Evolutionary conservation across 2,329 filamentous ascomycete genomes (phyloP).

Genomic region (Cordyceps farinosa): DNA sequence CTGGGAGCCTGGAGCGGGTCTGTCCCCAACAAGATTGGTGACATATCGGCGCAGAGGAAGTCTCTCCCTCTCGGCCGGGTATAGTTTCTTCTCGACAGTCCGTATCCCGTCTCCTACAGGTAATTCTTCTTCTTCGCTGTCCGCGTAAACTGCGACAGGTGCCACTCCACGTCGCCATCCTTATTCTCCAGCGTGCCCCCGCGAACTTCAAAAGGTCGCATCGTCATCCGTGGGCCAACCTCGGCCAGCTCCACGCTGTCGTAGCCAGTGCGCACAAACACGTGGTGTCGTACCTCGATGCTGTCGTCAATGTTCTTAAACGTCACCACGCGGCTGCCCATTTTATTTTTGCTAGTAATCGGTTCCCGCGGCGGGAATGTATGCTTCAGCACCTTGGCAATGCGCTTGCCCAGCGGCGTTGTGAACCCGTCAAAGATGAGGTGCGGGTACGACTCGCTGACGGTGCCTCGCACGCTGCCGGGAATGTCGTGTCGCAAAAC

Average conservation of each 20-base stretch:
- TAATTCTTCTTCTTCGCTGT: slow-evolving; percentile 96
- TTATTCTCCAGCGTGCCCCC: slow-evolving; percentile 90
- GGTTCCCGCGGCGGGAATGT: slow-evolving; percentile 86
- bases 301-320: slow-evolving; percentile 93
- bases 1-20: background rate
- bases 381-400: slow-evolving; percentile 90
- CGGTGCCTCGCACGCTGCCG: slow-evolving; percentile 78
- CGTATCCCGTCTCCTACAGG: slow-evolving; percentile 51
- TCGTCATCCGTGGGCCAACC: slow-evolving; percentile 94
- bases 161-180: slow-evolving; percentile 95
- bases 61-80: background rate
- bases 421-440: slow-evolving; percentile 94
- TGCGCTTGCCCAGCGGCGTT: slow-evolving; percentile 72
- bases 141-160: slow-evolving; percentile 89
- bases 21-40: background rate
- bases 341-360: slow-evolving; percentile 65
- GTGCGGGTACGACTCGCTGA: slow-evolving; percentile 89
- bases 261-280: slow-evolving; percentile 91
- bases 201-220: slow-evolving; percentile 90
- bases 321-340: slow-evolving; percentile 85
- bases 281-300: slow-evolving; percentile 77
- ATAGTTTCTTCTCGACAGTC: background rate
- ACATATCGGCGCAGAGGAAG: background rate
- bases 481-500: slow-evolving; percentile 91
- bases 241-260: slow-evolving; percentile 85